Conservation (phyloP, 1,284 basidiomycete genomes). For the Boletellus dicymbophilus region DNA sequence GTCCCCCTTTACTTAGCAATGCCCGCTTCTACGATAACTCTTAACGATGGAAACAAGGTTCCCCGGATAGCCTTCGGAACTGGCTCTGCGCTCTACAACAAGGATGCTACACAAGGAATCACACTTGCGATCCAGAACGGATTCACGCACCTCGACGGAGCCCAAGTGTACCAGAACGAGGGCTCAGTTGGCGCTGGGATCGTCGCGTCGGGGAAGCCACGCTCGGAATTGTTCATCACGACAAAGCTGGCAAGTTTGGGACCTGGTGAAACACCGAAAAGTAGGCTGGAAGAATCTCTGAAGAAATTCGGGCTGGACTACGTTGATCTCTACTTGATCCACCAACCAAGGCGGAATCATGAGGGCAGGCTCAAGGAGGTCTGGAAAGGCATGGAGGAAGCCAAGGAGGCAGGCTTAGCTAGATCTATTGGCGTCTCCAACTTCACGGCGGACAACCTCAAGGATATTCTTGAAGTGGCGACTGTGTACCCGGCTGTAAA, state of each 20-base stretch:
- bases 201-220: neutral
- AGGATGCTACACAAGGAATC: conserved; percentile 54
- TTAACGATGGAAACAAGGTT: conserved; percentile 59
- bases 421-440: conserved; percentile 88
- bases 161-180: conserved; percentile 52
- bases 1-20: conserved; percentile 25
- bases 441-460: conserved; percentile 68
- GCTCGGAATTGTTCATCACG: neutral
- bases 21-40: conserved; percentile 42
- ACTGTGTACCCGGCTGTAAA: conserved; percentile 72
- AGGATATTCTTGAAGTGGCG: conserved; percentile 60
- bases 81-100: conserved; percentile 57
- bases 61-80: conserved; percentile 74
- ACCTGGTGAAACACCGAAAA: neutral
- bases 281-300: conserved; percentile 53
- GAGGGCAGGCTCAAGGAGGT: conserved; percentile 48
- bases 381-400: conserved; percentile 75
- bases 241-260: neutral
- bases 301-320: conserved; percentile 64
- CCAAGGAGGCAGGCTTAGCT: conserved; percentile 66
- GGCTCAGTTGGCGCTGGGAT: neutral
- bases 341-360: conserved; percentile 44
- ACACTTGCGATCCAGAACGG: conserved; percentile 58
- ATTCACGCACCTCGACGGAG: conserved; percentile 72
- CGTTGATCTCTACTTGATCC: conserved; percentile 81